Base-by-base conservation (phyloP, 371 early-diverging fungal species). In the Mucor velutinosus region DNA sequence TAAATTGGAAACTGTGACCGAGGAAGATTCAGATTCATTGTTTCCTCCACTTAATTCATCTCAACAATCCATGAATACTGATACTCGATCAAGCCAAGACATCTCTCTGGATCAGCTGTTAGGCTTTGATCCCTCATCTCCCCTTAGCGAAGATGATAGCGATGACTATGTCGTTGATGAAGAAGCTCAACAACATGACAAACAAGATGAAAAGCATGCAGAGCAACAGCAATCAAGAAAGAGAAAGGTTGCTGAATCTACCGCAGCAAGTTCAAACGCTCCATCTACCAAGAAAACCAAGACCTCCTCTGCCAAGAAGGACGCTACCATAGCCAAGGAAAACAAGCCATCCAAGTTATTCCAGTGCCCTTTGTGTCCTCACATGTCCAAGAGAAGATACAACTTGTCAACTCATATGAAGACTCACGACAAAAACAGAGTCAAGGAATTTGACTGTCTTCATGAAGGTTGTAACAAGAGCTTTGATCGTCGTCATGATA, bases 341-440 rank as follows among this genome's bases (percentile, higher is more conserved):
- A 21, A n/a, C n/a, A 59, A 59, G 21, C 19, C 35, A 59, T 7
- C n/a, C 59, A 69, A 69, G 37, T 6, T 45, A 8, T 60, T 43
- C 23, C 17, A 77, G 1, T 85, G 85, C 73, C 79, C 76, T 3
- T 67, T 74, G 23, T 92, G 92, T 71, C 69, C 72, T 39, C 78
- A 78, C 55, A 62, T 63, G 19, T 92, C 91, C 61, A 85, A 86
- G 14, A 83, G 93, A 45, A 82, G 82, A 23, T 91, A 87, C 70
- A 93, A 93, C 72, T 73, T 93, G 58, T 81, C 81, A 69, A 87
- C 89, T 0, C 93, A 93, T 71, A 74, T 86, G 41, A 82, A 81
- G 62, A 92, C 91, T 7, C 93, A 93, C 71, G 83, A 92, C 69
- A 85, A 86, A 25, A 64, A 80, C 12, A 81, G 92, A 33, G 75